Conservation (phyloP, 225 moss, liverwort and hornwort species). For the Straminergon stramineum region DNA sequence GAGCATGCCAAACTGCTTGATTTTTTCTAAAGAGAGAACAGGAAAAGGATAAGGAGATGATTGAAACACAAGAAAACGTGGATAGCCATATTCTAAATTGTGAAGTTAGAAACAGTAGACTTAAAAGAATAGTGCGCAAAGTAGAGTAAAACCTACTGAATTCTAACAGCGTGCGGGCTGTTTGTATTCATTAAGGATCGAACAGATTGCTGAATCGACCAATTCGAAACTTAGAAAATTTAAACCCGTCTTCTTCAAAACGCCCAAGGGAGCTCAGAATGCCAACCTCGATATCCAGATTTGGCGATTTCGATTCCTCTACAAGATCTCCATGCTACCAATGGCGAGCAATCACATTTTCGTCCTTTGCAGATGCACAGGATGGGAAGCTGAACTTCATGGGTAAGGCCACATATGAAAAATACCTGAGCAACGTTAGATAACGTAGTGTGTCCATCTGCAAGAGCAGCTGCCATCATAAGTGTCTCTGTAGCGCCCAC, state of each 20-base stretch:
- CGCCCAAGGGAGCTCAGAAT: not conserved
- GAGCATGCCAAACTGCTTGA: not conserved
- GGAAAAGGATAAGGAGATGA: not conserved
- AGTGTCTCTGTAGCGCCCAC: constrained; percentile 98
- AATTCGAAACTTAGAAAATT: not conserved
- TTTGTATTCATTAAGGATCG: not conserved
- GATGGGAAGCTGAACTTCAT: not conserved
- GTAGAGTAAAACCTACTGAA: not conserved
- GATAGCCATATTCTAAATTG: not conserved
- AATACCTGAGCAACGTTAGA: constrained; percentile 89
- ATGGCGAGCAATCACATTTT: not conserved
- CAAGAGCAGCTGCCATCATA: constrained; percentile 97
- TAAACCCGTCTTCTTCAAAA: not conserved
- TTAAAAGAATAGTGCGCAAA: not conserved
- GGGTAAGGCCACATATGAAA: not conserved
- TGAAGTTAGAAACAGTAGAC: not conserved
- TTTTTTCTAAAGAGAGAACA: not conserved
- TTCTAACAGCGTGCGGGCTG: not conserved
- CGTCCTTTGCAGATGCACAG: not conserved
- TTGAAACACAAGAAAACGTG: not conserved
- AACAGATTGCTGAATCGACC: not conserved
- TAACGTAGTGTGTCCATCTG: constrained; percentile 76
- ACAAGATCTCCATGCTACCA: not conserved
- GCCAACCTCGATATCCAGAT: not conserved
- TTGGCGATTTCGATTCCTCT: not conserved